phyloP scores from a whole-genome alignment of 805 yeast genomes.

The Wickerhamiella bombiphila region DNA sequence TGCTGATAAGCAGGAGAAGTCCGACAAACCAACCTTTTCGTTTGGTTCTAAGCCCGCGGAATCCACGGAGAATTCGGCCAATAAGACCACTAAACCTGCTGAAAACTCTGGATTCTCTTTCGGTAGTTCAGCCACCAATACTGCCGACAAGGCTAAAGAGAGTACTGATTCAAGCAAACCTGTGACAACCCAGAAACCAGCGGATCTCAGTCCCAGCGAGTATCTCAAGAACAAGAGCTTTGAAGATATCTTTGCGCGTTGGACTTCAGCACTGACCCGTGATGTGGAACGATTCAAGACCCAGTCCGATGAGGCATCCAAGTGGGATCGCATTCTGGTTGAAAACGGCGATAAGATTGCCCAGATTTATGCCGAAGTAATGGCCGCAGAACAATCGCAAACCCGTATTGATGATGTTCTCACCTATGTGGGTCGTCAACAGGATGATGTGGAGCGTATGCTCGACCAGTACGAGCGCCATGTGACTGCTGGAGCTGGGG shows the following conservation, averaged over 20 bases:
- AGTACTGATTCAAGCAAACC: slow-evolving; percentile 12
- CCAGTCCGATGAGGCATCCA: slow-evolving; percentile 58
- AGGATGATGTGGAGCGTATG: slow-evolving; percentile 72
- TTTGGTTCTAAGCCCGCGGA: slow-evolving; percentile 9
- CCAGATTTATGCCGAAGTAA: slow-evolving; percentile 59
- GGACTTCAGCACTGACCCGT: slow-evolving; percentile 75
- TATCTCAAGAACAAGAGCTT: slow-evolving; percentile 78
- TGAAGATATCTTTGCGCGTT: slow-evolving; percentile 81
- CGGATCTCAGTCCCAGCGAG: slow-evolving; percentile 27
- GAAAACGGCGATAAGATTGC: slow-evolving; percentile 75
- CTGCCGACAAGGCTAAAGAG: slow-evolving; percentile 31
- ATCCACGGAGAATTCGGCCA: slow-evolving; percentile 10
- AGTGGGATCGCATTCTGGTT: slow-evolving; percentile 77
- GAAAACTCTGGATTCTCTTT: background rate
- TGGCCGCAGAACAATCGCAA: slow-evolving; percentile 75
- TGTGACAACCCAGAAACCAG: slow-evolving; percentile 4
- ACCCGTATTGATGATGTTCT: slow-evolving; percentile 75
- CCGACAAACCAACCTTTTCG: slow-evolving; percentile 10
- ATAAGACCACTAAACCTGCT: slow-evolving; percentile 17
- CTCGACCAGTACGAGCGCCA: slow-evolving; percentile 72
- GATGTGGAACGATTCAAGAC: slow-evolving; percentile 60
- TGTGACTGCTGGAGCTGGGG: slow-evolving; percentile 9
- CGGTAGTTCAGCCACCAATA: slow-evolving; percentile 9
- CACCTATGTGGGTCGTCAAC: slow-evolving; percentile 77
- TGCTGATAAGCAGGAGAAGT: slow-evolving; percentile 1